phyloP scores from a whole-genome alignment of 805 yeast genomes.

The Spathaspora hagerdaliae region DNA sequence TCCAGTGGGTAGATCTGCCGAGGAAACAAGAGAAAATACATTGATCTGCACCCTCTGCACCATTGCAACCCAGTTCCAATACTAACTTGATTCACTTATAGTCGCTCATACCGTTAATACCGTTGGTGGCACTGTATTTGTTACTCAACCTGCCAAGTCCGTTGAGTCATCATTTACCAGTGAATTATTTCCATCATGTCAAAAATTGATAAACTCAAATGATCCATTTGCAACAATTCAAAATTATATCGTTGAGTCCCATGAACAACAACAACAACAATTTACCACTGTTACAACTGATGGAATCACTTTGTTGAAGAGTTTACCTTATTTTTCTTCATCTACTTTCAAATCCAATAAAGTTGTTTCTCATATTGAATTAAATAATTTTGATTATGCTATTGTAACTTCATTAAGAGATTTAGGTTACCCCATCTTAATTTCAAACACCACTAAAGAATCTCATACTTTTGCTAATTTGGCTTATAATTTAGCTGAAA shows the following conservation, averaged over 20 bases:
- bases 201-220: constrained; percentile 38
- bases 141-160: constrained; percentile 46
- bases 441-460: constrained; percentile 61
- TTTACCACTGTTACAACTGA: constrained; percentile 48
- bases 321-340: constrained; percentile 56
- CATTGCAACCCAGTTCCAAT: not conserved
- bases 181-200: constrained; percentile 15
- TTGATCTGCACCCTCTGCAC: not conserved
- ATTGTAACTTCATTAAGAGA: constrained; percentile 71
- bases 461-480: constrained; percentile 45
- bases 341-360: constrained; percentile 32
- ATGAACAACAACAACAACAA: constrained; percentile 10
- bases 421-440: constrained; percentile 56
- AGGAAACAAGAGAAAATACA: too few relatives aligned
- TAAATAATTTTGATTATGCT: constrained; percentile 61
- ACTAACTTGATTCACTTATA: not conserved
- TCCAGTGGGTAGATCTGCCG: too few relatives aligned
- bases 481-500: constrained; percentile 54
- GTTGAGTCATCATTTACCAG: constrained; percentile 29
- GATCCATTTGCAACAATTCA: constrained; percentile 51
- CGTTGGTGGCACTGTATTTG: constrained; percentile 24
- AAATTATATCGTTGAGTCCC: constrained; percentile 18
- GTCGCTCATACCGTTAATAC: constrained; percentile 8
- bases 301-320: constrained; percentile 50
- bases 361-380: constrained; percentile 59